A percentile compares a stretch with the other conserved stretches of the same genome.
Evolutionary conservation across 495 filamentous ascomycete genomes (phyloP).

Genomic region (Penicillium turbatum): DNA sequence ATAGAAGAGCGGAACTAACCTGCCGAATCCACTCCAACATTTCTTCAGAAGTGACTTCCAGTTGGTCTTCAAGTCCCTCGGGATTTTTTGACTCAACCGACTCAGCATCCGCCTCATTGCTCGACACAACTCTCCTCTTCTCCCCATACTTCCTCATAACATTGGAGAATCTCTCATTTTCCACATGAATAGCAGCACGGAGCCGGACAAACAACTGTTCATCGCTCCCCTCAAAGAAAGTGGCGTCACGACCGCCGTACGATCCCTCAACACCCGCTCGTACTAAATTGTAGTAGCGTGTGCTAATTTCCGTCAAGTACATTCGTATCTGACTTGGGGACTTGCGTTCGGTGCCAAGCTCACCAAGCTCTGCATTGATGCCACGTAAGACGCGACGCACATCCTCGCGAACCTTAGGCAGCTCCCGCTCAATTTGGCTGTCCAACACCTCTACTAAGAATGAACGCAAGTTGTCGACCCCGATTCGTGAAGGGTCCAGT

Average conservation of each 20-base stretch:
- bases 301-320: slow-evolving; percentile 18
- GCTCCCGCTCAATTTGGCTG: slow-evolving; percentile 24
- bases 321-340: slow-evolving; percentile 18
- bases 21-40: slow-evolving; percentile 17
- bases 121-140: slow-evolving; percentile 13
- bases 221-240: slow-evolving; percentile 9
- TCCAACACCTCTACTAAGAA: slow-evolving; percentile 26
- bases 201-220: slow-evolving; percentile 8
- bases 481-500: slow-evolving; percentile 21
- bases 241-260: slow-evolving; percentile 13
- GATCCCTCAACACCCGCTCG: slow-evolving; percentile 19
- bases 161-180: slow-evolving; percentile 22
- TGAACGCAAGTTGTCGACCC: slow-evolving; percentile 17
- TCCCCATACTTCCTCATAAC: slow-evolving; percentile 20
- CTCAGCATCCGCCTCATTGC: not conserved
- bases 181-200: slow-evolving; percentile 19
- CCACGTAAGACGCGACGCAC: slow-evolving; percentile 8
- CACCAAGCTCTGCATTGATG: slow-evolving; percentile 8
- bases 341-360: slow-evolving; percentile 13
- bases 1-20: not conserved
- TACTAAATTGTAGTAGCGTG: slow-evolving; percentile 14
- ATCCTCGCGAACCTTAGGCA: slow-evolving; percentile 25
- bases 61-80: not conserved
- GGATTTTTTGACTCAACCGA: too few species aligned
- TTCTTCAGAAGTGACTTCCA: slow-evolving; percentile 6